phyloP scores from a whole-genome alignment of 805 yeast genomes.

The Hanseniaspora hatyaiensis region DNA sequence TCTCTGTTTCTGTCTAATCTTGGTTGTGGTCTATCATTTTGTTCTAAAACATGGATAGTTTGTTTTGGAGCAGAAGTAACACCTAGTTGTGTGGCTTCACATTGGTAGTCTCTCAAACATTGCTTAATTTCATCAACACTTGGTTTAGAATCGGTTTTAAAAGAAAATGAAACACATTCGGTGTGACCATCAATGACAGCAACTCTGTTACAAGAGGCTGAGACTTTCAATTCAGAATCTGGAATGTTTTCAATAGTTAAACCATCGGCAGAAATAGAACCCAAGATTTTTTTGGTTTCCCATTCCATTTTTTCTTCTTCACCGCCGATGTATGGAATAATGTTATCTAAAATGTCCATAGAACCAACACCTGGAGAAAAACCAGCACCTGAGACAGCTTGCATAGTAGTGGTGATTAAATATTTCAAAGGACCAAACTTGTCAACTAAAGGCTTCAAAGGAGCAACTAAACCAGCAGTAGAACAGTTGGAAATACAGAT shows the following conservation, averaged over 20 bases:
- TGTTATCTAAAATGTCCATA: conserved; percentile 86
- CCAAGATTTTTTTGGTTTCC: conserved; percentile 94
- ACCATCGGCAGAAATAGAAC: conserved; percentile 42
- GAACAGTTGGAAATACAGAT: conserved; percentile 97
- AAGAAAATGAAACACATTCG: conserved; percentile 79
- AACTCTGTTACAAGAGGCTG: conserved; percentile 94
- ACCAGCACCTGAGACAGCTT: conserved; percentile 97
- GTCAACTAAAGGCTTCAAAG: conserved; percentile 85
- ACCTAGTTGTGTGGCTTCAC: conserved; percentile 69
- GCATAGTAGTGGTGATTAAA: conserved; percentile 81
- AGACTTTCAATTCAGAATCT: conserved; percentile 65
- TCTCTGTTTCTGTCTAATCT: conserved; percentile 94
- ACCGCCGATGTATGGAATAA: conserved; percentile 88
- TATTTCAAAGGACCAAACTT: conserved; percentile 80
- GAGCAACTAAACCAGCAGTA: conserved; percentile 95
- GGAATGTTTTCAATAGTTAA: conserved; percentile 46
- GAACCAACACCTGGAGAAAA: conserved; percentile 96
- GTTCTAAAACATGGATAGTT: conserved; percentile 84
- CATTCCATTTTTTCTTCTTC: conserved; percentile 98
- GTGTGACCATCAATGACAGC: conserved; percentile 98
- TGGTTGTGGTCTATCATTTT: conserved; percentile 92
- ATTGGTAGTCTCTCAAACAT: conserved; percentile 56
- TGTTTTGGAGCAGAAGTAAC: conserved; percentile 91
- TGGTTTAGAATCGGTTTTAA: conserved; percentile 65
- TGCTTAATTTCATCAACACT: conserved; percentile 67